These are phyloP conservation scores for Arthrobotrys sinensis DNA, from an alignment of 2,329 filamentous ascomycete species.

Conservation along the genomic window DNA sequence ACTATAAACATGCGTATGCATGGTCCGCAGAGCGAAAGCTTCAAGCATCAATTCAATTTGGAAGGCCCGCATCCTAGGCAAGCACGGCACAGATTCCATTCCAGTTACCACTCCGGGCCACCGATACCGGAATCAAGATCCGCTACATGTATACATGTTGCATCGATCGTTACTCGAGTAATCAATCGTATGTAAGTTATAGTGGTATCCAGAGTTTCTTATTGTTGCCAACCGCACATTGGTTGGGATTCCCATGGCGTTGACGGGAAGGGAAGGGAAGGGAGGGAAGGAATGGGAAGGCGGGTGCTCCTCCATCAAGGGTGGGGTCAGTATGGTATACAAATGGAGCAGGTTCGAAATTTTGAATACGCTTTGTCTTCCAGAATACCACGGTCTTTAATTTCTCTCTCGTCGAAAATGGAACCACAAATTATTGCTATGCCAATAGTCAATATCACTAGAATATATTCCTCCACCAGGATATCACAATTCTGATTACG, in stretches of 20 bases:
- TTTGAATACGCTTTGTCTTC: conserved; percentile 5
- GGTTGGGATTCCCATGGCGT: conserved; percentile 40
- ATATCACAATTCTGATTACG: background rate
- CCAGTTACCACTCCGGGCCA: conserved; percentile 17
- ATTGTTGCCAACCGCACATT: conserved; percentile 22
- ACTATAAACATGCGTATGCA: conserved; percentile 22
- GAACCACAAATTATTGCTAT: background rate
- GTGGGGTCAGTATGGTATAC: conserved; percentile 23
- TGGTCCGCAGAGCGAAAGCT: background rate
- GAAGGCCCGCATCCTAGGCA: conserved; percentile 4
- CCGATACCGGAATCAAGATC: conserved; percentile 47
- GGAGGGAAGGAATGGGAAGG: conserved; percentile 35
- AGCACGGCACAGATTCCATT: conserved; percentile 5
- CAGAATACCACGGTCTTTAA: conserved; percentile 2
- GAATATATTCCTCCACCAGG: background rate
- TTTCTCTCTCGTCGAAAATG: background rate
- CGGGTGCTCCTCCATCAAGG: conserved; percentile 38
- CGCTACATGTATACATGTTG: conserved; percentile 1
- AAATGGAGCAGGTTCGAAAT: conserved; percentile 15
- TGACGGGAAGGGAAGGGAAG: conserved; percentile 45
- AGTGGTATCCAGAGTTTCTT: conserved; percentile 24
- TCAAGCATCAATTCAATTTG: conserved; percentile 3
- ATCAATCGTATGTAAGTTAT: background rate
- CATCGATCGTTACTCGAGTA: conserved; percentile 18
- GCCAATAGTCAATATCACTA: background rate